These are phyloP conservation scores for Helichrysum umbraculigerum DNA, from an alignment of 129 eudicot species.

Conservation along the genomic window DNA sequence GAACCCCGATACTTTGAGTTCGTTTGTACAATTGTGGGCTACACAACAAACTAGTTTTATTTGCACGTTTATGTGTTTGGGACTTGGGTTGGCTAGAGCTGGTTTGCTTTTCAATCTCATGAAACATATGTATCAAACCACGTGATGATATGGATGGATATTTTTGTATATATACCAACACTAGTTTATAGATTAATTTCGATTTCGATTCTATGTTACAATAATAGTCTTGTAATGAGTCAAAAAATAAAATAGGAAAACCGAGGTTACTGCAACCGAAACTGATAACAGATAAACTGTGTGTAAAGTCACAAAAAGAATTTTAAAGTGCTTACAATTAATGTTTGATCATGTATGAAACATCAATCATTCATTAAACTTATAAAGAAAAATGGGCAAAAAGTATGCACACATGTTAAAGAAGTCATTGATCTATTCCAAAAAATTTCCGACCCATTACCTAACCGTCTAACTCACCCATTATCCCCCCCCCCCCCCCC, in stretches of 20 bases:
- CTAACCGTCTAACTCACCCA: neutral
- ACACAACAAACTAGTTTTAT: neutral
- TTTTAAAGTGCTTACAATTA: too few relatives aligned
- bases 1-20: neutral
- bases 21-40: neutral
- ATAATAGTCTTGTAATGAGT: too few relatives aligned
- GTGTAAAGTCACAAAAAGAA: too few relatives aligned
- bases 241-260: too few relatives aligned
- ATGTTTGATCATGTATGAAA: too few relatives aligned
- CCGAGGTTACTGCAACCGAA: too few relatives aligned
- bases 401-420: neutral
- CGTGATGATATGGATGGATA: neutral
- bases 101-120: neutral
- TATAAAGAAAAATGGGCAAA: too few relatives aligned
- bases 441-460: neutral
- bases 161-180: neutral
- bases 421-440: neutral
- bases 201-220: too few relatives aligned
- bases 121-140: conserved; percentile 6
- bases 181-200: too few relatives aligned
- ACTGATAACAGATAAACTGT: too few relatives aligned
- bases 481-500: neutral
- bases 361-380: too few relatives aligned
- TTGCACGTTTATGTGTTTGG: neutral
- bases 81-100: neutral